Evolutionary conservation across 2,329 filamentous ascomycete species (phyloP).

Genomic region (Thielaviopsis ethacetica): DNA sequence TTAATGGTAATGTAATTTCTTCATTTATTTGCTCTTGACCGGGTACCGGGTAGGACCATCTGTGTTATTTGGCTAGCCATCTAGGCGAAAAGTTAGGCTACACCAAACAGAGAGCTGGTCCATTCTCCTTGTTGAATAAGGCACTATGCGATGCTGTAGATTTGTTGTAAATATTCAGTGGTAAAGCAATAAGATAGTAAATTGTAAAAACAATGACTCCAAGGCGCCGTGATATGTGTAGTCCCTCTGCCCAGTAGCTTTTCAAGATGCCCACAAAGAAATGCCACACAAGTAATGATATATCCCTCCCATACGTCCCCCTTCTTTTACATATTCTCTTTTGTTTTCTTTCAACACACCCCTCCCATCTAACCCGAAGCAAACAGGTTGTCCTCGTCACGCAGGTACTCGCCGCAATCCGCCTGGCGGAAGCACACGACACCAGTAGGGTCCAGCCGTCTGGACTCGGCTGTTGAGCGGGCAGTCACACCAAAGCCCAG

Average conservation of each 20-base stretch:
- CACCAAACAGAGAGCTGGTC: too few species aligned
- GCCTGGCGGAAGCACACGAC: conserved; percentile 83
- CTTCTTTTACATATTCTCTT: background rate
- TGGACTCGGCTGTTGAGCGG: conserved; percentile 68
- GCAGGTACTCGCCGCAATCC: conserved; percentile 85
- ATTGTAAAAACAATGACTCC: conserved; percentile 10
- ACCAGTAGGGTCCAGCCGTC: conserved; percentile 75
- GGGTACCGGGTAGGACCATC: too few species aligned
- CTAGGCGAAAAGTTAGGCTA: too few species aligned
- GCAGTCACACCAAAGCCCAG: conserved; percentile 85
- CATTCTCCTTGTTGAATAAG: too few species aligned
- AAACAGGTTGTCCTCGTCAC: conserved; percentile 59
- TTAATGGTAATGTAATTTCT: too few species aligned
- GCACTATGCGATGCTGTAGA: background rate
- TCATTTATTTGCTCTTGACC: too few species aligned
- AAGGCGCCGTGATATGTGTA: conserved; percentile 10
- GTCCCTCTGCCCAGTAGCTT: conserved; percentile 8
- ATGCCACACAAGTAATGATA: conserved; percentile 5
- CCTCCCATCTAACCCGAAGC: conserved; percentile 28
- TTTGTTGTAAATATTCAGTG: too few species aligned
- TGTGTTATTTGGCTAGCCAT: too few species aligned
- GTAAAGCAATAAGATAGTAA: background rate
- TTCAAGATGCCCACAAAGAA: conserved; percentile 10
- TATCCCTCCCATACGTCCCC: conserved; percentile 1
- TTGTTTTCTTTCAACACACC: background rate